phyloP scores from a whole-genome alignment of 2,329 filamentous ascomycete species.

The Balansia obtecta region DNA sequence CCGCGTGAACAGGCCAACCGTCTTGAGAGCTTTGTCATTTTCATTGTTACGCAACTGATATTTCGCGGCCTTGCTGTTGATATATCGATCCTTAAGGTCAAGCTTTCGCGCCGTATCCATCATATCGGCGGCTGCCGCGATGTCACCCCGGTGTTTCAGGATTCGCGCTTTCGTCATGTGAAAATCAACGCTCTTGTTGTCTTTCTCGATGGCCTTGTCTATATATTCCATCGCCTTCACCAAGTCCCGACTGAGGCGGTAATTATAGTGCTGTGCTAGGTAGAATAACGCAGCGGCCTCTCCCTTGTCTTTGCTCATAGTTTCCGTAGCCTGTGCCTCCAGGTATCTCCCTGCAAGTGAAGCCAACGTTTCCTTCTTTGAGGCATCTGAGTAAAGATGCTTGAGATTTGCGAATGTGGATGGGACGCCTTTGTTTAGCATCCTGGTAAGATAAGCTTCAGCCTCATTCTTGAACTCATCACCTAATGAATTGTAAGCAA shows the following conservation, averaged over 20 bases:
- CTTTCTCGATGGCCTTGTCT: slow-evolving; percentile 69
- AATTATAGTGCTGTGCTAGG: slow-evolving; percentile 94
- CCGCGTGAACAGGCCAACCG: slow-evolving; percentile 86
- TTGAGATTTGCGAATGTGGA: slow-evolving; percentile 97
- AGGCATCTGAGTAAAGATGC: slow-evolving; percentile 67
- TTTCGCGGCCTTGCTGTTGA: slow-evolving; percentile 96
- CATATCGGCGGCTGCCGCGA: slow-evolving; percentile 64
- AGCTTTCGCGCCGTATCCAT: slow-evolving; percentile 82
- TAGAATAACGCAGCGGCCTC: slow-evolving; percentile 79
- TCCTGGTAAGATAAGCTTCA: slow-evolving; percentile 65
- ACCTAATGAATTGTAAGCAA: slow-evolving; percentile 32
- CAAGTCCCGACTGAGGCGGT: slow-evolving; percentile 74
- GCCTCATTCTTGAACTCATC: slow-evolving; percentile 70
- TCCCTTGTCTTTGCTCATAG: slow-evolving; percentile 42
- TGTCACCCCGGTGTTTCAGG: slow-evolving; percentile 78
- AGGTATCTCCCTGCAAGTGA: slow-evolving; percentile 70
- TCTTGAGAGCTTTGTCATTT: slow-evolving; percentile 73
- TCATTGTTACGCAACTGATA: slow-evolving; percentile 91
- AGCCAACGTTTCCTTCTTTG: slow-evolving; percentile 67
- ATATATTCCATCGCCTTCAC: slow-evolving; percentile 70
- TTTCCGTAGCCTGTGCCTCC: slow-evolving; percentile 40
- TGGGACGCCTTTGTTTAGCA: slow-evolving; percentile 85
- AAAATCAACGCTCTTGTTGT: slow-evolving; percentile 76
- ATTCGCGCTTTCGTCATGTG: slow-evolving; percentile 93
- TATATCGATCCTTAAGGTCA: slow-evolving; percentile 86